Evolutionary conservation across 2,329 filamentous ascomycete genomes (phyloP), one percentile per base, ranked within the genome.

Genomic region (Chaetomium sp.): DNA sequence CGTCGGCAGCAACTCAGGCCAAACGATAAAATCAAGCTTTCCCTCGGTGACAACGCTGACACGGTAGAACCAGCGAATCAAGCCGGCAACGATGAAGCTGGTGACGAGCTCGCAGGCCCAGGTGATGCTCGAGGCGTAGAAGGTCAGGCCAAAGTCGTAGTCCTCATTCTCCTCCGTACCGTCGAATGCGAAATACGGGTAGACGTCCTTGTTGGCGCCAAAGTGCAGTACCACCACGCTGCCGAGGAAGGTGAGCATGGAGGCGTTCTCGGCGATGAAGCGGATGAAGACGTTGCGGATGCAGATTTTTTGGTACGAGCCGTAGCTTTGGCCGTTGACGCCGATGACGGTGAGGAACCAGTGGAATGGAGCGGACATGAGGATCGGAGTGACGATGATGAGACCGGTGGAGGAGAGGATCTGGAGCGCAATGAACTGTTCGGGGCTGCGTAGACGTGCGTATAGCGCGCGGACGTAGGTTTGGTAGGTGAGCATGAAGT

Each of bases 381-480:
- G 81, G 47, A 87, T 68, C 14, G 84, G 84, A 2, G 79, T 82
- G 40, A 86, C 71, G 58, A 86, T 74, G 63, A 87, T 83, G 52
- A 87, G 77, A 54, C 79, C 76, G 8, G 79, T 78, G 14, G 82
- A 85, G 1, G 83, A 86, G 58, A 87, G 73, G 12, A 82, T 69
- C 68, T 87, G 84, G 40, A 87, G 80, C 61, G 80, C 75, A 55
- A 86, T 75, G 70, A 87, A 87, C 69, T 87, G 83, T 41, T 74
- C 70, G 0, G 83, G 84, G 5, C 80, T 84, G 59, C 84, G 82
- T 11, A 87, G 78, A 14, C 84, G 82, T 11, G 84, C 84, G 66
- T 87, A 87, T 56, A 87, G 70, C 9, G 84, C 82, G 52, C 84
- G 82, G 10, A 87, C 84, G 69, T 87, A 87, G 4, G 84, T 87